These are phyloP conservation scores for Zygoascus ofunaensis DNA, from an alignment of 805 yeast species.

Conservation along the genomic window DNA sequence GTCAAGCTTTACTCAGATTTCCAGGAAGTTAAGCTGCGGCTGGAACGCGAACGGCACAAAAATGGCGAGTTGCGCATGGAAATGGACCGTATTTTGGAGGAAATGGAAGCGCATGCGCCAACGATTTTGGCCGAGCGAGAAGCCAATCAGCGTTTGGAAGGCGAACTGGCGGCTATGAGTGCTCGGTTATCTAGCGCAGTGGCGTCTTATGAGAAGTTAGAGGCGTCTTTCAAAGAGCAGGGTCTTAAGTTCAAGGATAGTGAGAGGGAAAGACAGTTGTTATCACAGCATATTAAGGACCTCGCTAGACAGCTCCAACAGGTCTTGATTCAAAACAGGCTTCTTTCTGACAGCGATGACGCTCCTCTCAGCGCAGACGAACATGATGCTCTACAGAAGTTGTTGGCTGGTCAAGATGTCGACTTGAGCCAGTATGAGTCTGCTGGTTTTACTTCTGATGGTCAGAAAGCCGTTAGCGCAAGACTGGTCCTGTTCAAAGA, in stretches of 20 bases:
- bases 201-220: conserved; percentile 31
- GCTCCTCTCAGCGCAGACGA: conserved; percentile 59
- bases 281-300: conserved; percentile 56
- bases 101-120: conserved; percentile 73
- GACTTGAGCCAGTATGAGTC: conserved; percentile 30
- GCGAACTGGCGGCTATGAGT: conserved; percentile 46
- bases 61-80: conserved; percentile 63
- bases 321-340: conserved; percentile 49
- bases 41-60: conserved; percentile 59
- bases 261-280: conserved; percentile 38
- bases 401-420: conserved; percentile 33
- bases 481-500: conserved; percentile 63
- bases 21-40: conserved; percentile 52
- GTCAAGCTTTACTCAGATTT: conserved; percentile 60
- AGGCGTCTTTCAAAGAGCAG: conserved; percentile 23
- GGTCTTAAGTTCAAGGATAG: conserved; percentile 33
- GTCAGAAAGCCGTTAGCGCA: conserved; percentile 19
- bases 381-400: conserved; percentile 48
- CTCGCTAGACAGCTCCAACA: conserved; percentile 75
- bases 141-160: conserved; percentile 47
- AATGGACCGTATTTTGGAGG: conserved; percentile 60
- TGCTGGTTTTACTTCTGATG: not conserved
- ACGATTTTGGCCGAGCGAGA: conserved; percentile 57
- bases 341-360: conserved; percentile 48
- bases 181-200: conserved; percentile 37